These are phyloP conservation scores for Hypoxylon lienhwacheense DNA, from an alignment of 495 filamentous ascomycete genomes.

Conservation along the genomic window DNA sequence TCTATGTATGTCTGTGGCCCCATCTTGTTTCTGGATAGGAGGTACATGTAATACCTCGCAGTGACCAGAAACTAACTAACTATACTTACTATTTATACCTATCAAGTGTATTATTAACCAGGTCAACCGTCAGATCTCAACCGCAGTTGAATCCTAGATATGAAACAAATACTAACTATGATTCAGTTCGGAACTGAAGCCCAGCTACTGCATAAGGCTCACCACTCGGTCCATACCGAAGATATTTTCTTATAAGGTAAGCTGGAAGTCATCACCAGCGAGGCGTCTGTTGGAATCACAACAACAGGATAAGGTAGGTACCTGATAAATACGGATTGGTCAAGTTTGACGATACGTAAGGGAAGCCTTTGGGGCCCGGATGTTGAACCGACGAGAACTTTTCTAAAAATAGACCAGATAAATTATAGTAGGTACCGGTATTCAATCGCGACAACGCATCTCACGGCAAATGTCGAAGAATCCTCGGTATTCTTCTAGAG, in stretches of 20 bases:
- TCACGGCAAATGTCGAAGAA: background rate
- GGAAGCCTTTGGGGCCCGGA: conserved; percentile 6
- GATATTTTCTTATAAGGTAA: no score
- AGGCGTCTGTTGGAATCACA: background rate
- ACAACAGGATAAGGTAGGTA: background rate
- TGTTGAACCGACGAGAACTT: background rate
- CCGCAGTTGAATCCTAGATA: conserved; percentile 9
- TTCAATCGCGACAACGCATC: background rate
- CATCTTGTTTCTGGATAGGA: no score
- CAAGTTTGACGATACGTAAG: background rate
- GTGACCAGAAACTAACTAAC: background rate
- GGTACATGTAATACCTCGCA: no score
- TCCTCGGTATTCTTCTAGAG: background rate
- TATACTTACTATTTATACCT: no score
- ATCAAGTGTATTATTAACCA: no score
- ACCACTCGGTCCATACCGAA: background rate
- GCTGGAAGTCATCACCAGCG: no score
- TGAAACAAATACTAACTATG: conserved; percentile 6
- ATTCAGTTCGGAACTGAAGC: background rate
- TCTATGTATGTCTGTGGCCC: conserved; percentile 1
- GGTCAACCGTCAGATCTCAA: conserved; percentile 10
- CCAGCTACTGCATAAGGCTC: background rate
- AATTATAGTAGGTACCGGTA: background rate
- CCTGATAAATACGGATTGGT: background rate
- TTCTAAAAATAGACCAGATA: conserved; percentile 9